Evolutionary conservation across 805 yeast genomes (phyloP), one percentile per base, ranked within the genome.

Genomic region (Zygotorulaspora florentina): DNA sequence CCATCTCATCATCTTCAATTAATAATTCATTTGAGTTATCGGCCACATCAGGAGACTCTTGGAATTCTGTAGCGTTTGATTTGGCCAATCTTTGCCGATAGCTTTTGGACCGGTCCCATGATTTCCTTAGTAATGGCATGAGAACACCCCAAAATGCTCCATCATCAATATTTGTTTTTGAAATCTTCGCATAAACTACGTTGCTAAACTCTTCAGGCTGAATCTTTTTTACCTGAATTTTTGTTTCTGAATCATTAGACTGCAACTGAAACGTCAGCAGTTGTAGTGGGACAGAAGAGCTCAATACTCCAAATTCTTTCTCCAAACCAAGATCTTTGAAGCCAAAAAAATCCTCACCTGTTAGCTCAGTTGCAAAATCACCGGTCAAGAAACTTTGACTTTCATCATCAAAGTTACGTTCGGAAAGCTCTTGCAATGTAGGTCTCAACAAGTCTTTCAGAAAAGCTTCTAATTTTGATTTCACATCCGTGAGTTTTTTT

Each of bases 321-420:
- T 91, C 98, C 43, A 93, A 70, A 0, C 99, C 99, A 39, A 93
- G 72, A 54, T 91, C 98, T 61, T 79, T 85, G 72, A 93, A 95
- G 0, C 99, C 99, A 69, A 95, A 95, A 75, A 90, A 93, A 68
- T 93, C 99, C 57, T 91, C 99, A 6, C 98, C 99, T 0, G 70
- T 65, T 31, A 93, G 70, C 50, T 90, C 96, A 56, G 79, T 84
- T 1, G 96, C 85, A 64, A 93, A 93, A 58, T 90, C 97, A 47
- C 99, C 99, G 26, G 93, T 85, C 53, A 91, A 68, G 62, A 90
- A 93, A 65, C 91, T 96, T 52, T 93, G 97, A 57, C 96, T 85
- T 58, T 88, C 87, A 61, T 95, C 99, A 31, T 72, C 80, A 64
- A 93, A 93, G 53, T 81, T 85, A 43, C 77, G 75, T 59, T 90